Evolutionary conservation across 2,329 filamentous ascomycete genomes (phyloP).

Genomic region (Cladosporium cucumerinum): DNA sequence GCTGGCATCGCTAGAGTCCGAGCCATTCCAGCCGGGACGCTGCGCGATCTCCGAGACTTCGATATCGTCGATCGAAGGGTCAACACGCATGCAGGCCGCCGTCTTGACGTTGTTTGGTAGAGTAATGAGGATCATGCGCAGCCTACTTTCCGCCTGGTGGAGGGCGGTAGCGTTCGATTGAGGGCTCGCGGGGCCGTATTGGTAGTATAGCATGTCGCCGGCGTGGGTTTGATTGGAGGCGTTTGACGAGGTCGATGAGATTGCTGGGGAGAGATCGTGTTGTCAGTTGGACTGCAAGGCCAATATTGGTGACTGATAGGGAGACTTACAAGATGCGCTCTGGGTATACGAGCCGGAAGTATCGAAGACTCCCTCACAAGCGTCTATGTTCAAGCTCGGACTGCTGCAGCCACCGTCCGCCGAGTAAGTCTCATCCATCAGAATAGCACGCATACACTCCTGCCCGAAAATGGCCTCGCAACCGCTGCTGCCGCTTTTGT

Average conservation of each 20-base stretch:
- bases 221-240: background rate
- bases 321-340: background rate
- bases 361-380: background rate
- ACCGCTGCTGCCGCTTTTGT: background rate
- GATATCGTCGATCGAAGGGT: background rate
- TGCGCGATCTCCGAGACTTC: background rate
- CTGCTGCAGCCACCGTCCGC: background rate
- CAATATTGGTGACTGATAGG: no score
- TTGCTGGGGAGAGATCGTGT: background rate
- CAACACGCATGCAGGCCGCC: background rate
- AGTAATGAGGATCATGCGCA: background rate
- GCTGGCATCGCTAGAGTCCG: background rate
- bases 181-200: background rate
- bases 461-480: background rate
- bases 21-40: background rate
- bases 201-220: background rate
- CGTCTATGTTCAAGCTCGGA: background rate
- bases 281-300: no score
- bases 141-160: background rate
- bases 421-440: background rate
- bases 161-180: background rate
- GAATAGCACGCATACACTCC: background rate
- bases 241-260: background rate
- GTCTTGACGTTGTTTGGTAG: background rate
- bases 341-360: background rate